phyloP scores from a whole-genome alignment of 805 yeast species.

The Henningerozyma blattae region DNA sequence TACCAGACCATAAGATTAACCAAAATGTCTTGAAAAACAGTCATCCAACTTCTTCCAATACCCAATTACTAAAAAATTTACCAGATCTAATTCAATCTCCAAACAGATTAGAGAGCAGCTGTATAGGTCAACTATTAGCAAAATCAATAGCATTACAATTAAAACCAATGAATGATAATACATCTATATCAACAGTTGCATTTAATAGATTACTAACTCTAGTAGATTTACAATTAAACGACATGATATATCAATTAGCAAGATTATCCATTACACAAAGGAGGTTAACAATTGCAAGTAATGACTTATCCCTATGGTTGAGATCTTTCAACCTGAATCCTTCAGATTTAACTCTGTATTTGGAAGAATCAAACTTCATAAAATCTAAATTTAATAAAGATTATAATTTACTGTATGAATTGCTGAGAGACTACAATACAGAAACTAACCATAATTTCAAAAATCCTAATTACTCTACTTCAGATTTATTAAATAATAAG shows the following conservation, averaged over 20 bases:
- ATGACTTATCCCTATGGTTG: conserved; percentile 37
- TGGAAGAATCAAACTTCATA: conserved; percentile 14
- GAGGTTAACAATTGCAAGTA: conserved; percentile 39
- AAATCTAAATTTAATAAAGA: conserved; percentile 8
- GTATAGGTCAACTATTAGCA: conserved; percentile 14
- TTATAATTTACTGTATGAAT: conserved; percentile 2
- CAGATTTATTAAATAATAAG: conserved; percentile 7
- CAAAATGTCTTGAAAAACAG: no score
- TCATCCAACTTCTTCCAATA: no score
- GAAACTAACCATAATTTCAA: conserved; percentile 2
- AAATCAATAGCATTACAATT: conserved; percentile 29
- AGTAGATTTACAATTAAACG: conserved; percentile 26
- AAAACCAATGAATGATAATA: conserved; percentile 21
- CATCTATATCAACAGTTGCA: conserved; percentile 24
- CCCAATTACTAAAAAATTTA: neutral
- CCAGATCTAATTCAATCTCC: neutral
- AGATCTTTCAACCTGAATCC: conserved; percentile 31
- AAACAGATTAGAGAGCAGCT: conserved; percentile 1
- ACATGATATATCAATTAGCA: conserved; percentile 32
- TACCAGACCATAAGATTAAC: no score
- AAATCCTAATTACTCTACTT: conserved; percentile 2
- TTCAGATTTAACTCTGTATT: conserved; percentile 29
- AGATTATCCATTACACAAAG: conserved; percentile 48
- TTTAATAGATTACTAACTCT: conserved; percentile 28
- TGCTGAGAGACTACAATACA: conserved; percentile 4